Evolutionary conservation across 345 rosid species (phyloP), one percentile per base, ranked within the genome.

Genomic region (Heritiera fomes): DNA sequence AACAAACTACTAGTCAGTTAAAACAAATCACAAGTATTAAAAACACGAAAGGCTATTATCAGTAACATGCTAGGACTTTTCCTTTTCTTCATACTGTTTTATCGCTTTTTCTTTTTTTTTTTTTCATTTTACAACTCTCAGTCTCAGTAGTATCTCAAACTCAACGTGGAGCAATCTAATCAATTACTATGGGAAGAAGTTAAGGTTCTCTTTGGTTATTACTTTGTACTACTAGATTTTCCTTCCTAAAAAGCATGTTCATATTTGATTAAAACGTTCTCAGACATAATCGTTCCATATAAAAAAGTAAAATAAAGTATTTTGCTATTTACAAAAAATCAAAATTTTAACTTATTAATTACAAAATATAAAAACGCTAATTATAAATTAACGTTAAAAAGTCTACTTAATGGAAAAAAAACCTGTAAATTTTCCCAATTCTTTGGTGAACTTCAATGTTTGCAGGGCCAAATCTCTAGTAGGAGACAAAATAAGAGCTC

Each of bases 381-480:
- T 4, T 43, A 30, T 6, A 71, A 49, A 28, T 13, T 30, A 49
- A 17, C 23, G 41, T 50, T 12, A 40, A 32, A 45, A 15, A 53
- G 43, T 28, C 20, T 55, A 3, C 43, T 41, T 41, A 4, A 49
- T 23, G 28, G 5, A 5, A 80, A 78, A 56, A 83, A 23, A 77
- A 96, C 99, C 99, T 67, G 91, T 96, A 75, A 88, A 89, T 17
- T 84, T 90, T 30, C 98, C 97, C 64, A 96, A 93, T 80, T 94
- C 97, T 75, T 96, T 89, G n/a, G 95, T 80, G 78, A 96, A 96
- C 82, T 94, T 96, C 34, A 96, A 79, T n/a, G 99, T 96, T 87
- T 96, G 99, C 81, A 94, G 80, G 8, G 99, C 97, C 84, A 96
- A 90, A 50, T 96, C 99, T 77, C 99, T 87, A 10, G 99, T 96